Evolutionary conservation across 2,329 filamentous ascomycete genomes (phyloP).

Genomic region (Aureobasidium zeae): DNA sequence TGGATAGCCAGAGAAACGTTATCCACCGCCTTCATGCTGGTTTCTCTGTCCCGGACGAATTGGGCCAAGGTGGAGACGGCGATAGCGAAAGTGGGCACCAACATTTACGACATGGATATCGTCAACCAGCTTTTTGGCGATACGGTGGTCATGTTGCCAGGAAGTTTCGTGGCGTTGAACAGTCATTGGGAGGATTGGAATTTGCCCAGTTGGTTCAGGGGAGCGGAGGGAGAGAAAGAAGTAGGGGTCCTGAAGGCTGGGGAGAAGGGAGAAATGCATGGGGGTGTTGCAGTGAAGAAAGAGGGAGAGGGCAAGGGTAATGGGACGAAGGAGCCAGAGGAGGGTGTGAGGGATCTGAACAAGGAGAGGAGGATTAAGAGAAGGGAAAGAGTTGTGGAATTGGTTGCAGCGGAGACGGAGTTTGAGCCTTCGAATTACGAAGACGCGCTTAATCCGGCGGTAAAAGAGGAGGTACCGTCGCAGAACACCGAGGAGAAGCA

Average conservation of each 20-base stretch:
- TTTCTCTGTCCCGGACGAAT: constrained; percentile 22
- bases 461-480: no score
- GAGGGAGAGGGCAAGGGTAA: neutral
- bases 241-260: no score
- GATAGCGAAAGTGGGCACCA: constrained; percentile 17
- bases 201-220: constrained; percentile 24
- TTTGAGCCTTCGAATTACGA: no score
- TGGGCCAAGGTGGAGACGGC: constrained; percentile 22
- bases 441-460: no score
- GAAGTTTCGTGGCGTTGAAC: constrained; percentile 23
- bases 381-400: no score
- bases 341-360: neutral
- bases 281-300: no score
- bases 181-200: constrained; percentile 28
- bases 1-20: constrained; percentile 25
- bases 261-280: no score
- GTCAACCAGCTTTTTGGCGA: constrained; percentile 24
- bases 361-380: neutral
- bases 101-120: constrained; percentile 27
- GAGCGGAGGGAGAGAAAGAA: constrained; percentile 15
- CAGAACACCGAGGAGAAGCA: no score
- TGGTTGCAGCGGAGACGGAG: no score
- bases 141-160: constrained; percentile 24
- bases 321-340: neutral
- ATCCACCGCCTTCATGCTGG: constrained; percentile 25